These are phyloP conservation scores for Oryza meyeriana DNA, from an alignment of 176 grass and related monocot species.

Conservation along the genomic window DNA sequence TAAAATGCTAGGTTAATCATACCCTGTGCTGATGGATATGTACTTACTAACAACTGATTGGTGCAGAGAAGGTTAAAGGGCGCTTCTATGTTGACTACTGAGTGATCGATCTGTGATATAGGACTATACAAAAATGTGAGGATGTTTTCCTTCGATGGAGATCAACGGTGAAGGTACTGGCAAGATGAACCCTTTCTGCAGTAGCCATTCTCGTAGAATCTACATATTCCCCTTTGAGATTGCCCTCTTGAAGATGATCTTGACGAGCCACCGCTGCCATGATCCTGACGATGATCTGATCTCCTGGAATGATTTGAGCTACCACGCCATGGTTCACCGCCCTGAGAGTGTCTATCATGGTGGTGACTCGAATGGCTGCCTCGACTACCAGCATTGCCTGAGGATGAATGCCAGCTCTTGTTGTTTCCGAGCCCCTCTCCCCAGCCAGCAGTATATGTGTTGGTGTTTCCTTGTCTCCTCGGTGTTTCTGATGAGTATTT, in stretches of 20 bases:
- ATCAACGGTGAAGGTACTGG: conserved; percentile 74
- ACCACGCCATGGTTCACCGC: conserved; percentile 24
- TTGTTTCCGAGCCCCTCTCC: conserved; percentile 54
- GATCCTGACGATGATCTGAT: conserved; percentile 40
- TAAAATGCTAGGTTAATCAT: conserved; percentile 26
- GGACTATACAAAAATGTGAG: conserved; percentile 54
- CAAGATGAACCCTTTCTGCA: conserved; percentile 79
- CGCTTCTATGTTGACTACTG: conserved; percentile 36
- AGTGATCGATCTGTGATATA: conserved; percentile 26
- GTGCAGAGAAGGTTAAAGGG: conserved; percentile 18
- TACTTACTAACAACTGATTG: conserved; percentile 30
- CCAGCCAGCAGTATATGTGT: conserved; percentile 41
- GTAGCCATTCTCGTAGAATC: conserved; percentile 76
- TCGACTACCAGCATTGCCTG: conserved; percentile 39
- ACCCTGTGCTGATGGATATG: conserved; percentile 14
- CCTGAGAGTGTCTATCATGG: conserved; percentile 29
- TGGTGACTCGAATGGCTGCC: conserved; percentile 43
- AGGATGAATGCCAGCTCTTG: conserved; percentile 46
- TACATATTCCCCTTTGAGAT: conserved; percentile 59
- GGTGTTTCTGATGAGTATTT: conserved; percentile 32
- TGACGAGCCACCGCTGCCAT: conserved; percentile 47
- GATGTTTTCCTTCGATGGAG: conserved; percentile 1
- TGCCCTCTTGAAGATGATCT: conserved; percentile 50
- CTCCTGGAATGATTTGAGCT: conserved; percentile 42
- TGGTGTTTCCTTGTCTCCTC: conserved; percentile 38